A percentile compares a stretch with the other conserved stretches of the same genome.
These are phyloP conservation scores for Trichoderma gracile DNA, from an alignment of 2,329 filamentous ascomycete species.

Conservation along the genomic window DNA sequence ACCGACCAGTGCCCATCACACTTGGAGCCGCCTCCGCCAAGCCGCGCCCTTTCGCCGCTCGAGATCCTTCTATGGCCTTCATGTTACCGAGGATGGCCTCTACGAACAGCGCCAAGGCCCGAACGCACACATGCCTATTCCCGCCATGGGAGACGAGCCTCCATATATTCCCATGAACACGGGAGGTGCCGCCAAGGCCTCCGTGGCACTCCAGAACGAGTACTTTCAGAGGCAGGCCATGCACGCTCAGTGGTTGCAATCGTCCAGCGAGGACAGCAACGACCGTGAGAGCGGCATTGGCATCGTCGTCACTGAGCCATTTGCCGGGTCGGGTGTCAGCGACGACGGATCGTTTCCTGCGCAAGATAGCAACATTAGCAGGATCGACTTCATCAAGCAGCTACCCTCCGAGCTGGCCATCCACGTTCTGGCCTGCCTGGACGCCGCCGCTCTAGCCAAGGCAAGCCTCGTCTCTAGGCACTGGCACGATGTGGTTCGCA, in stretches of 20 bases:
- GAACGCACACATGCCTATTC: conserved; percentile 44
- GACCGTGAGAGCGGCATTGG: conserved; percentile 66
- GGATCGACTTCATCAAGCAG: conserved; percentile 58
- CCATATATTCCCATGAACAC: conserved; percentile 61
- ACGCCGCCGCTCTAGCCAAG: conserved; percentile 52
- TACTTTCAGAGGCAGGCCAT: conserved; percentile 41
- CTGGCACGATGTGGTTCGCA: conserved; percentile 52
- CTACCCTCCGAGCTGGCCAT: conserved; percentile 61
- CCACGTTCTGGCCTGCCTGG: conserved; percentile 58
- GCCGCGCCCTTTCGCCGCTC: conserved; percentile 53
- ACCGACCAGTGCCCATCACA: conserved; percentile 51
- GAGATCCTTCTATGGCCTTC: conserved; percentile 47
- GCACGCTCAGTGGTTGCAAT: conserved; percentile 47
- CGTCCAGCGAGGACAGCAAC: conserved; percentile 49
- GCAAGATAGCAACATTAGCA: conserved; percentile 48
- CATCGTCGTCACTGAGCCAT: conserved; percentile 54
- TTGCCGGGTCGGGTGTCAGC: conserved; percentile 41
- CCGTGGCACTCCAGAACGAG: conserved; percentile 61
- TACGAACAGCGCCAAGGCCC: conserved; percentile 36
- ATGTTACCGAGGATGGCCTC: conserved; percentile 36
- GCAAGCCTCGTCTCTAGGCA: conserved; percentile 52
- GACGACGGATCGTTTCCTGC: conserved; percentile 38
- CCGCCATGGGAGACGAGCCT: conserved; percentile 54
- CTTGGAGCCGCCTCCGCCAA: conserved; percentile 55
- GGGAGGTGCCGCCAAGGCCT: conserved; percentile 62